A percentile compares a stretch with the other conserved stretches of the same genome.
phyloP scores from a whole-genome alignment of 176 grass and related monocot species.

The Microstegium vimineum region DNA sequence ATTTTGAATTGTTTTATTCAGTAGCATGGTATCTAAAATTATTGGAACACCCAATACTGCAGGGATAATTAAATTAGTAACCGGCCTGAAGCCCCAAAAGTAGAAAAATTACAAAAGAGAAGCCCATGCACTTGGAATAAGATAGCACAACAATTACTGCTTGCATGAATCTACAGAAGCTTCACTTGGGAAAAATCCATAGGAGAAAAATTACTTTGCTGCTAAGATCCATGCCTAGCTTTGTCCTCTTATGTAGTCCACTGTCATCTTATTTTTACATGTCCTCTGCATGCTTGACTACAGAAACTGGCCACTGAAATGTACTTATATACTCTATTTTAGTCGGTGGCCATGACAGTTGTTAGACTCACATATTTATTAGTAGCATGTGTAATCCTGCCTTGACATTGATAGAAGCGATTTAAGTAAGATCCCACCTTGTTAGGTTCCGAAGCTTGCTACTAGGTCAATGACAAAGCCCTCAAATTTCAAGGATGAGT shows the following conservation, averaged over 20 bases:
- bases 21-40: neutral
- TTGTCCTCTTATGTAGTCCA: conserved; percentile 27
- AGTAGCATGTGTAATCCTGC: conserved; percentile 20
- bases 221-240: conserved; percentile 10
- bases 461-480: conserved; percentile 9
- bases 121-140: conserved; percentile 18
- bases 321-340: conserved; percentile 30
- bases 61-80: neutral
- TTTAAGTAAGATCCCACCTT: conserved; percentile 21
- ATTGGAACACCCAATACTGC: neutral
- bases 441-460: conserved; percentile 15
- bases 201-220: conserved; percentile 27
- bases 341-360: neutral
- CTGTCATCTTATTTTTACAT: neutral
- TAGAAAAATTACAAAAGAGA: conserved; percentile 27
- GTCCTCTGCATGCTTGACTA: neutral
- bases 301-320: conserved; percentile 17
- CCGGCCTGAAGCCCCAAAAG: conserved; percentile 17
- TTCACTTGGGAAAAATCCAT: conserved; percentile 42
- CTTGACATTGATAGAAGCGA: neutral
- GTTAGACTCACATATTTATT: conserved; percentile 24
- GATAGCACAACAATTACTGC: neutral
- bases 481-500: conserved; percentile 2
- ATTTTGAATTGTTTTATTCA: neutral
- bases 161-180: conserved; percentile 46